Evolutionary conservation across 306 rosid genomes (phyloP).

Genomic region (Cicer chorassanicum): DNA sequence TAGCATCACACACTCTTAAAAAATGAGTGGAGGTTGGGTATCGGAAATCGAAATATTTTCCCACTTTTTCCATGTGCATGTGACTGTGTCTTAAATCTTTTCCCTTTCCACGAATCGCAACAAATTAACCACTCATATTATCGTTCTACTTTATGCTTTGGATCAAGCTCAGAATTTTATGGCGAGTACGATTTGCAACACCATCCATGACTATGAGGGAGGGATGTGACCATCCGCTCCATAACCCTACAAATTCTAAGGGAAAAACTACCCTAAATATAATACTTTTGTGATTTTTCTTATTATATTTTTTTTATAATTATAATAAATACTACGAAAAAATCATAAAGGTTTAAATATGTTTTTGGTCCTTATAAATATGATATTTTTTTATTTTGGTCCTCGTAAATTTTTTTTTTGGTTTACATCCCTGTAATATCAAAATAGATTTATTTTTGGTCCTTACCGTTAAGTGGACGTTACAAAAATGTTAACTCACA

Average conservation of each 20-base stretch:
- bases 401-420: no score
- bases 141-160: constrained; percentile 48
- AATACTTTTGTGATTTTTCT: no score
- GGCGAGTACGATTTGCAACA: constrained; percentile 11
- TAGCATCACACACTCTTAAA: neutral
- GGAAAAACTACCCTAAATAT: no score
- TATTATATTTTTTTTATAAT: no score
- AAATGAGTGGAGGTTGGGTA: constrained; percentile 29
- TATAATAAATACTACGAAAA: no score
- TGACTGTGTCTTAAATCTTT: constrained; percentile 30
- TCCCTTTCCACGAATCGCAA: constrained; percentile 23
- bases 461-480: no score
- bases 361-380: no score
- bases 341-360: no score
- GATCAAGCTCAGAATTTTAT: constrained; percentile 50
- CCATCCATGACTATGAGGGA: neutral
- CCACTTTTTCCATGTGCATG: constrained; percentile 35
- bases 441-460: no score
- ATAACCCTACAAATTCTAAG: constrained; percentile 4
- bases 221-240: constrained; percentile 41
- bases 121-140: constrained; percentile 31
- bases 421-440: no score
- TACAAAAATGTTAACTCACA: no score
- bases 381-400: no score
- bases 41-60: constrained; percentile 4